Percentiles rank a stretch among this genome's conserved stretches.
Evolutionary conservation across 371 early-diverging fungal species (phyloP).

Genomic region (Apophysomyces trapeziformis): DNA sequence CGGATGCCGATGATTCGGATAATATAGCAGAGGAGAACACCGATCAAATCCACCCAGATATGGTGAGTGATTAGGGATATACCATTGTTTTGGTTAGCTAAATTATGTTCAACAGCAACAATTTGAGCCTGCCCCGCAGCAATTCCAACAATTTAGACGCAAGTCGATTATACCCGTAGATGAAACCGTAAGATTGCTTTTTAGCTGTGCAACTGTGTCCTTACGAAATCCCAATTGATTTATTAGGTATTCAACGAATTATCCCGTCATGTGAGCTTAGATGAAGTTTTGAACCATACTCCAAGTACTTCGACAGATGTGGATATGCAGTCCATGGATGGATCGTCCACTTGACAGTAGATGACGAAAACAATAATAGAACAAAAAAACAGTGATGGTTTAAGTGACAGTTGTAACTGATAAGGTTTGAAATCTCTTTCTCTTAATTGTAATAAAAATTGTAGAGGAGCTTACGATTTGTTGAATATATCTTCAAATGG

Average conservation of each 20-base stretch:
- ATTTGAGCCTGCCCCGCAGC: slow-evolving; percentile 65
- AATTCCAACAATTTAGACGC: slow-evolving; percentile 75
- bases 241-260: slow-evolving; percentile 71
- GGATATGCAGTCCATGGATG: neutral
- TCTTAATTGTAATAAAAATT: too few relatives aligned
- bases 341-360: slow-evolving; percentile 3
- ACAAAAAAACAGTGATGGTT: neutral
- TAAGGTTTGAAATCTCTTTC: too few relatives aligned
- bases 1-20: slow-evolving; percentile 21
- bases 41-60: slow-evolving; percentile 41
- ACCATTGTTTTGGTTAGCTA: neutral
- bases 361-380: neutral
- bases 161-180: slow-evolving; percentile 93
- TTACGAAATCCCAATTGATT: neutral
- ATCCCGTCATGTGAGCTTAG: slow-evolving; percentile 80
- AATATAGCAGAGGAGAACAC: slow-evolving; percentile 27
- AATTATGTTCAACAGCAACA: slow-evolving; percentile 44
- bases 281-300: slow-evolving; percentile 67
- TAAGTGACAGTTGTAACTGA: too few relatives aligned
- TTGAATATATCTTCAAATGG: too few relatives aligned
- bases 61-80: slow-evolving; percentile 15
- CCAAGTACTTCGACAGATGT: slow-evolving; percentile 29
- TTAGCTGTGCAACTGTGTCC: neutral
- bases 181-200: slow-evolving; percentile 58
- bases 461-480: too few relatives aligned